A percentile compares a stretch with the other conserved stretches of the same genome.
Conservation (phyloP, 257 asterid species). For the Penstemon davidsonii region DNA sequence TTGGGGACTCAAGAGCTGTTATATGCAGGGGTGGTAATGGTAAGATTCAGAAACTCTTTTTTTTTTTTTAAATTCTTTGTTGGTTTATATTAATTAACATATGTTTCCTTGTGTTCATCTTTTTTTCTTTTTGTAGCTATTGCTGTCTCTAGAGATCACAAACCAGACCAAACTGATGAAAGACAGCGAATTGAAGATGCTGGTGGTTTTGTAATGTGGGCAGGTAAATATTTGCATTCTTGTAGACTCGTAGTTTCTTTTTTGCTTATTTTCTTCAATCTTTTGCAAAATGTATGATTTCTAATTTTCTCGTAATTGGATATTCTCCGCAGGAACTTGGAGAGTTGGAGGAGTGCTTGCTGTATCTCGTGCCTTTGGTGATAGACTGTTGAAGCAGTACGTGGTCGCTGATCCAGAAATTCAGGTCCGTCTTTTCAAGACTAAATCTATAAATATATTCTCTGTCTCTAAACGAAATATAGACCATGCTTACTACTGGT, state of each 20-base stretch:
- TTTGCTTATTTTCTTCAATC: not conserved
- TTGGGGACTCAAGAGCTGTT: conserved; percentile 95
- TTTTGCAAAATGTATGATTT: not conserved
- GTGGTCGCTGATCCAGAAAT: conserved; percentile 98
- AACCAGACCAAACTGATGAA: conserved; percentile 94
- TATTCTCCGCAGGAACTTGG: conserved; percentile 76
- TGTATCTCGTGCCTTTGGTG: conserved; percentile 98
- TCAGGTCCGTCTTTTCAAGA: conserved; percentile 44
- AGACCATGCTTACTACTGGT: not conserved
- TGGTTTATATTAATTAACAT: not conserved
- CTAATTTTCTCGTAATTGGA: not conserved
- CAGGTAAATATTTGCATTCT: conserved; percentile 47
- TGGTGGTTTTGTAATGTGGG: conserved; percentile 99
- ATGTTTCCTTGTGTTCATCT: not conserved
- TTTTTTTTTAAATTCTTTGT: not conserved
- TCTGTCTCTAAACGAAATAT: not conserved
- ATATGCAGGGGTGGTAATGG: conserved; percentile 89
- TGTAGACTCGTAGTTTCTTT: not conserved
- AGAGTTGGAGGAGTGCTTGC: conserved; percentile 99
- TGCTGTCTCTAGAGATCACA: conserved; percentile 95
- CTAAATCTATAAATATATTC: too few species aligned
- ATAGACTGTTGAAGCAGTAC: conserved; percentile 76
- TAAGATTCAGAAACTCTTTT: conserved; percentile 35
- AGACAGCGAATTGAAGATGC: conserved; percentile 95
- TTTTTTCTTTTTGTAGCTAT: conserved; percentile 52